Percentiles rank a stretch among this genome's conserved stretches.
Evolutionary conservation across 2,329 filamentous ascomycete genomes (phyloP).

Genomic region (Curvularia sp.): DNA sequence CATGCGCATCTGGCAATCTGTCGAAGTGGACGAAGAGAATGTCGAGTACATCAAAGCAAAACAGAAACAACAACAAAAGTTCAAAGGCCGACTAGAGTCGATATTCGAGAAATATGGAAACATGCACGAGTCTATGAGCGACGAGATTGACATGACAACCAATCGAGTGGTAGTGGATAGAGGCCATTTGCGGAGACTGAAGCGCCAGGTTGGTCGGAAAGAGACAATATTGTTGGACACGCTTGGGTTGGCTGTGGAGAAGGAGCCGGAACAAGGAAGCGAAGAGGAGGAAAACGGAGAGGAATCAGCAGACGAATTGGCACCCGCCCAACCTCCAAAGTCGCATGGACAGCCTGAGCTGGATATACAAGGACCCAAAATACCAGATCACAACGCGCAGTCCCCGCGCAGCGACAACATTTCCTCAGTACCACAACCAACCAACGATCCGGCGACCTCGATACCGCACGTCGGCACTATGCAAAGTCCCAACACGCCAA

Average conservation of each 20-base stretch:
- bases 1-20: slow-evolving; percentile 57
- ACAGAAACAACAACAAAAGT: slow-evolving; percentile 52
- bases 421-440: background rate
- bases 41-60: slow-evolving; percentile 49
- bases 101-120: slow-evolving; percentile 89
- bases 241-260: slow-evolving; percentile 36
- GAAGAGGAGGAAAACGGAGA: slow-evolving; percentile 34
- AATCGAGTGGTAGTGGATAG: slow-evolving; percentile 88
- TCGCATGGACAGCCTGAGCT: slow-evolving; percentile 11
- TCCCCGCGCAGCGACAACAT: background rate
- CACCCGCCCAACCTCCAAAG: slow-evolving; percentile 27
- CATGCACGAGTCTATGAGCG: slow-evolving; percentile 82
- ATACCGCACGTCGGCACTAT: slow-evolving; percentile 7
- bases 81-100: slow-evolving; percentile 74
- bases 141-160: slow-evolving; percentile 86
- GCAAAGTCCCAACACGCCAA: slow-evolving; percentile 24
- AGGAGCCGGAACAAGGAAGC: slow-evolving; percentile 47
- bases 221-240: slow-evolving; percentile 32
- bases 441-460: slow-evolving; percentile 1
- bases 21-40: slow-evolving; percentile 45
- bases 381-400: background rate
- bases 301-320: slow-evolving; percentile 41
- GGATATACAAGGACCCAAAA: background rate
- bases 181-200: slow-evolving; percentile 75
- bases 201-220: slow-evolving; percentile 34